These are phyloP conservation scores for Phytopythium boreale DNA, from an alignment of 352 stramenopile genomes.

Conservation along the genomic window DNA sequence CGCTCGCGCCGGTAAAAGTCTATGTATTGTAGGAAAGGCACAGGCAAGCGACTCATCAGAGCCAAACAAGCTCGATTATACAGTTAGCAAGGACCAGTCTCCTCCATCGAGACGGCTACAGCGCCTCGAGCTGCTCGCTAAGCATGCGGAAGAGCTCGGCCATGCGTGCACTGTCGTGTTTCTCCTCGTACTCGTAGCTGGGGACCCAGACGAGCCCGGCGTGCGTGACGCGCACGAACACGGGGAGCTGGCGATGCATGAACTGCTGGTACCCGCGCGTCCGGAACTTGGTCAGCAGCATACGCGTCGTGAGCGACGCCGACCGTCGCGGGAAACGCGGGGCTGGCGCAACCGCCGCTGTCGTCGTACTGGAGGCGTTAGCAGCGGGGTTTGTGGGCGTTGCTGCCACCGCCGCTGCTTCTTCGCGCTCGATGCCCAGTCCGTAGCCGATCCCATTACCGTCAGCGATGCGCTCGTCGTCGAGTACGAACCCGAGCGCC, in stretches of 20 bases:
- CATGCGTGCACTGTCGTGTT: slow-evolving; percentile 26
- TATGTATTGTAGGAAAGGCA: neutral
- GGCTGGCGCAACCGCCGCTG: neutral
- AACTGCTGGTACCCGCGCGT: slow-evolving; percentile 72
- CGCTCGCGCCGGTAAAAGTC: neutral
- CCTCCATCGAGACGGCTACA: neutral
- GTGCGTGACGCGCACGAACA: slow-evolving; percentile 70
- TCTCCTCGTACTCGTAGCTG: slow-evolving; percentile 70
- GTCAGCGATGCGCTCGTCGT: slow-evolving; percentile 71
- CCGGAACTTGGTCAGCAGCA: slow-evolving; percentile 40
- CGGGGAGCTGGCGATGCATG: slow-evolving; percentile 61
- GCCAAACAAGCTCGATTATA: neutral
- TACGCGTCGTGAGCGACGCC: slow-evolving; percentile 28
- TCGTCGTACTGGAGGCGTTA: neutral
- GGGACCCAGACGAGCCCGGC: slow-evolving; percentile 72
- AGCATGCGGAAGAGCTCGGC: slow-evolving; percentile 16
- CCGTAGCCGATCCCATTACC: slow-evolving; percentile 61
- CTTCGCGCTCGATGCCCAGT: slow-evolving; percentile 52
- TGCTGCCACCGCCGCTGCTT: neutral
- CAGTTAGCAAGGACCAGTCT: neutral
- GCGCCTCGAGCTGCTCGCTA: neutral
- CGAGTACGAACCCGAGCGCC: slow-evolving; percentile 54
- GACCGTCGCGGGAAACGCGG: slow-evolving; percentile 27
- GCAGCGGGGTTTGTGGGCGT: neutral
- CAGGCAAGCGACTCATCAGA: neutral